Evolutionary conservation across 1,139 yeast species (phyloP).

Genomic region (Scheffersomyces titani): DNA sequence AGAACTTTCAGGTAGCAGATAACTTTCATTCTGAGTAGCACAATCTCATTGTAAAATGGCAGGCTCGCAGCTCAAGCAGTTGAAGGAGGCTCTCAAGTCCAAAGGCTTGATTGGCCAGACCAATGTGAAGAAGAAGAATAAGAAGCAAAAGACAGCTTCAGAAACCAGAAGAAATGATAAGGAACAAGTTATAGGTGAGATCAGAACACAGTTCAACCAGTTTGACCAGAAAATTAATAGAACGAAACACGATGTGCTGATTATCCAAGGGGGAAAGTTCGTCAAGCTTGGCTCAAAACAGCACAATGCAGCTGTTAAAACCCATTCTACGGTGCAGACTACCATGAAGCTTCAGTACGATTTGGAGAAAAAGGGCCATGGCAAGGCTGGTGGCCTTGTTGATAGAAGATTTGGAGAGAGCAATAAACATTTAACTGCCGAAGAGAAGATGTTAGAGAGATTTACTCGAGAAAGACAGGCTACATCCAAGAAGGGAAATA

Average conservation of each 20-base stretch:
- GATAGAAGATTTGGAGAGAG: conserved; percentile 95
- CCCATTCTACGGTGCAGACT: conserved; percentile 78
- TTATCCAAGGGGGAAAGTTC: conserved; percentile 52
- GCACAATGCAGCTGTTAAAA: conserved; percentile 39
- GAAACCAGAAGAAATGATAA: conserved; percentile 71
- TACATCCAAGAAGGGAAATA: conserved; percentile 49
- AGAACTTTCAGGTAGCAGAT: background rate
- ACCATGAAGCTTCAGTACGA: conserved; percentile 70
- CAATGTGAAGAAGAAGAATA: conserved; percentile 55
- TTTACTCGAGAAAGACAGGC: conserved; percentile 84
- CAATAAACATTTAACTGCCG: conserved; percentile 68
- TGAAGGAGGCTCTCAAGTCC: conserved; percentile 73
- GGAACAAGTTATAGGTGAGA: conserved; percentile 54
- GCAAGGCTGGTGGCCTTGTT: conserved; percentile 73
- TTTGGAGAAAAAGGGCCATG: conserved; percentile 57
- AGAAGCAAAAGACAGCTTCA: conserved; percentile 59
- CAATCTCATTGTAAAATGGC: conserved; percentile 52
- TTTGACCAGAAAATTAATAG: conserved; percentile 78
- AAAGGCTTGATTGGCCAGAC: conserved; percentile 85
- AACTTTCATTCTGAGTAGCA: background rate
- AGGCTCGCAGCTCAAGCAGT: conserved; percentile 83
- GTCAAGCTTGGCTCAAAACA: conserved; percentile 59
- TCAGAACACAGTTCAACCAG: conserved; percentile 84
- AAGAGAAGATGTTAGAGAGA: conserved; percentile 94
- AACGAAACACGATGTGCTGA: conserved; percentile 65